Base-by-base conservation (phyloP, 176 grass and related monocot species). In the Melocanna baccifera region DNA sequence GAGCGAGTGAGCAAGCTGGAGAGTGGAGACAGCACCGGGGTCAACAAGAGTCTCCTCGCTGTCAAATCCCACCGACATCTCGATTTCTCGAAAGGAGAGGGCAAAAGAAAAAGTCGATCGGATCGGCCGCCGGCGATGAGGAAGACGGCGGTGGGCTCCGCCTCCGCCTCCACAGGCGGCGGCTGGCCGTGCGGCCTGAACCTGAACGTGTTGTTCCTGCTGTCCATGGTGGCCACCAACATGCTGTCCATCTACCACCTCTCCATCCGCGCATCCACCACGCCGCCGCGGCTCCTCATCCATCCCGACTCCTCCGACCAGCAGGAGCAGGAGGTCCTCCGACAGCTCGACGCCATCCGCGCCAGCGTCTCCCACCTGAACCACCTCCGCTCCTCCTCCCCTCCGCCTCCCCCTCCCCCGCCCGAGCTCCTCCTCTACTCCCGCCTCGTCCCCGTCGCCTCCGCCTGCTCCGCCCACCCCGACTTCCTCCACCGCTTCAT, bases 201-300 rank as follows among this genome's bases (percentile, higher is more conserved):
- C 8, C 78, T 97, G 4, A 94, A 97, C 82, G 90, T 88, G 12
- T 47, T 94, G 50, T 89, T 94, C 59, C 83, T 97, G 8, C 66
- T 97, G 10, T 91, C 90, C 75, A 94, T 97, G 91, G 87, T 97
- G n/a, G 89, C 92, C 84, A 94, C 92, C 86, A 97, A 97, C 76
- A 85, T 94, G 76, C 86, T 97, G 69, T 94, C 95, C 72, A 85
- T 97, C 39, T 97, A 97, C 95, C 90, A 94, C 84, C 95, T 97
- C 84, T 94, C 92, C 87, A 87, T 78, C 88, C 83, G 81, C 52
- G 40, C 81, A 43, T 69, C 81, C 29, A 70, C 47, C 71, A 29
- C 48, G 55, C 59, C 80, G 84, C 50, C 58, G 41, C 74, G 36
- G 55, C 55, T 42, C 64, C 51, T 32, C 67, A 40, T 22, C 58